phyloP scores from a whole-genome alignment of 495 filamentous ascomycete species.

The Neurospora pannonica region DNA sequence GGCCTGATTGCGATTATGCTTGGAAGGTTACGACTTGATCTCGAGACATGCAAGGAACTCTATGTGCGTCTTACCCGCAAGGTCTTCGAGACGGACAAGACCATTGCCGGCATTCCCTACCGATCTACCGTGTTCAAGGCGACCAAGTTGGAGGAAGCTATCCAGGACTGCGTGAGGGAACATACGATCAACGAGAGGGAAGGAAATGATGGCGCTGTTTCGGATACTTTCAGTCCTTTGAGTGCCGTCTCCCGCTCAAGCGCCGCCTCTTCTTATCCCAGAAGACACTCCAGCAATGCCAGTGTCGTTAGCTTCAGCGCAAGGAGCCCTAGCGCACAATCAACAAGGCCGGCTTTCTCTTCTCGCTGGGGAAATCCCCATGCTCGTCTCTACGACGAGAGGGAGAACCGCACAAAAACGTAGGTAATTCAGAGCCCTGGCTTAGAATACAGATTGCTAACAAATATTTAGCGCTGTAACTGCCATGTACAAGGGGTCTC shows the following conservation, averaged over 20 bases:
- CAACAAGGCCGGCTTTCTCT: slow-evolving; percentile 28
- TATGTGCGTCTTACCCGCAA: slow-evolving; percentile 88
- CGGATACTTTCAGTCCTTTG: slow-evolving; percentile 15
- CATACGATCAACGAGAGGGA: slow-evolving; percentile 75
- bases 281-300: slow-evolving; percentile 48
- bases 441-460: slow-evolving; percentile 19
- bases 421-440: slow-evolving; percentile 35
- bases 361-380: slow-evolving; percentile 50
- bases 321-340: slow-evolving; percentile 32
- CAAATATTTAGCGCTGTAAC: slow-evolving; percentile 61
- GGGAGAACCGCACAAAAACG: slow-evolving; percentile 88
- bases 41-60: slow-evolving; percentile 92
- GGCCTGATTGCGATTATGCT: slow-evolving; percentile 96
- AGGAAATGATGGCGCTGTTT: slow-evolving; percentile 53
- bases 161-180: slow-evolving; percentile 78
- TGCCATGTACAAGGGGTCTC: slow-evolving; percentile 78
- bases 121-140: slow-evolving; percentile 93
- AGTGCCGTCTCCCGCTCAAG: slow-evolving; percentile 30
- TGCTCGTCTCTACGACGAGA: slow-evolving; percentile 66
- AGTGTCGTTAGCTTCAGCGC: slow-evolving; percentile 52
- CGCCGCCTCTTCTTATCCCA: slow-evolving; percentile 23
- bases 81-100: slow-evolving; percentile 98
- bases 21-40: slow-evolving; percentile 78
- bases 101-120: slow-evolving; percentile 87
- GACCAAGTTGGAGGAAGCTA: slow-evolving; percentile 87